phyloP scores from a whole-genome alignment of 2,329 filamentous ascomycete species.

The Biscogniauxia marginata region DNA sequence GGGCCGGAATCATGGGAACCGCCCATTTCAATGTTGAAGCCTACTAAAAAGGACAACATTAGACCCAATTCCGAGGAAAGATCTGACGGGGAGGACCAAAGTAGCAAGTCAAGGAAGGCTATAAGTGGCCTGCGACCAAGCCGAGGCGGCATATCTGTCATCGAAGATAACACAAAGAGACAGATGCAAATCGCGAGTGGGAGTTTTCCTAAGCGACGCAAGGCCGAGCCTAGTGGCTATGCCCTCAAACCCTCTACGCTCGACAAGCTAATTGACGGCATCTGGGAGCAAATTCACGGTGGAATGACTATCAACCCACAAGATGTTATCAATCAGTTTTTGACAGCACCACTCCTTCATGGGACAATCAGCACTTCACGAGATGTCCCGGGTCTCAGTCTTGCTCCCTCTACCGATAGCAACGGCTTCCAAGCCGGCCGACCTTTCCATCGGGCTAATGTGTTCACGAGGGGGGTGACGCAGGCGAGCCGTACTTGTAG shows the following conservation, averaged over 20 bases:
- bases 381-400: neutral
- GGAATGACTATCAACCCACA: constrained; percentile 30
- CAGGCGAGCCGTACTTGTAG: constrained; percentile 50
- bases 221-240: constrained; percentile 29
- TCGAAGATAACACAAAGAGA: constrained; percentile 26
- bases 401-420: neutral
- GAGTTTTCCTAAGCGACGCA: constrained; percentile 24
- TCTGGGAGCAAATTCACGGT: constrained; percentile 36
- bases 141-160: constrained; percentile 9
- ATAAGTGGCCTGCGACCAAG: constrained; percentile 22
- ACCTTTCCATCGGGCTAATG: constrained; percentile 32
- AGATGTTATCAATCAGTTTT: constrained; percentile 29
- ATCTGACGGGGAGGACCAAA: constrained; percentile 2
- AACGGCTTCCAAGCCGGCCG: constrained; percentile 3
- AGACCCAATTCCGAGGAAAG: neutral
- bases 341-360: constrained; percentile 11
- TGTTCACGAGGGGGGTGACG: constrained; percentile 33
- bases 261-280: constrained; percentile 32
- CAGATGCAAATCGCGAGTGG: constrained; percentile 26
- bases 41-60: neutral
- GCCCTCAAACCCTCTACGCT: constrained; percentile 26
- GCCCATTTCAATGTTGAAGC: neutral
- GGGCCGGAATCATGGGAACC: neutral
- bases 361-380: neutral
- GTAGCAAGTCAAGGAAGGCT: constrained; percentile 40